Evolutionary conservation across 345 rosid species (phyloP).

Genomic region (Aquilaria yunnanensis): DNA sequence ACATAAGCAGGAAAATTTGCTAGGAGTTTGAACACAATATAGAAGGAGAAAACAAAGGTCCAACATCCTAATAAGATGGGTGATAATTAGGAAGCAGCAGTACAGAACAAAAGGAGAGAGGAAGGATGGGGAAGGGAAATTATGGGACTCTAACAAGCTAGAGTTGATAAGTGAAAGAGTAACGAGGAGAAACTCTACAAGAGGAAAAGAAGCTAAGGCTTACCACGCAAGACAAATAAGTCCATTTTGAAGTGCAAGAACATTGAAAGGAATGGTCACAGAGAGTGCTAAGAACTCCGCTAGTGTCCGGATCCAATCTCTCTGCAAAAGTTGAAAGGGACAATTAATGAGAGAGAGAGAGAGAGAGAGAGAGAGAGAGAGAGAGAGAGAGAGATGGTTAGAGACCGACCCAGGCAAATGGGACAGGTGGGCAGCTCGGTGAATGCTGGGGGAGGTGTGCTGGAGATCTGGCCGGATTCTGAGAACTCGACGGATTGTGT

Average conservation of each 20-base stretch:
- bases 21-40: no score
- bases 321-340: conserved; percentile 28
- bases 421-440: conserved; percentile 89
- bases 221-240: conserved; percentile 86
- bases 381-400: neutral
- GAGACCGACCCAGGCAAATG: conserved; percentile 69
- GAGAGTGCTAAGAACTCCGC: conserved; percentile 73
- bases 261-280: conserved; percentile 98
- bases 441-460: conserved; percentile 59
- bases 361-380: neutral
- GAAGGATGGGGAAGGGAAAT: no score
- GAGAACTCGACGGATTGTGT: conserved; percentile 58
- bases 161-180: neutral
- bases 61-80: no score
- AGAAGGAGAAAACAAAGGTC: no score
- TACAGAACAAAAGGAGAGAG: no score
- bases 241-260: conserved; percentile 92
- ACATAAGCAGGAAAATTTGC: no score
- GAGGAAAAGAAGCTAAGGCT: conserved; percentile 14
- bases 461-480: conserved; percentile 55
- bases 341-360: neutral
- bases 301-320: conserved; percentile 90
- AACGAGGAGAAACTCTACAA: conserved; percentile 1
- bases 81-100: no score
- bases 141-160: no score